phyloP scores from a whole-genome alignment of 176 grass and related monocot species.

The Puya raimondii region DNA sequence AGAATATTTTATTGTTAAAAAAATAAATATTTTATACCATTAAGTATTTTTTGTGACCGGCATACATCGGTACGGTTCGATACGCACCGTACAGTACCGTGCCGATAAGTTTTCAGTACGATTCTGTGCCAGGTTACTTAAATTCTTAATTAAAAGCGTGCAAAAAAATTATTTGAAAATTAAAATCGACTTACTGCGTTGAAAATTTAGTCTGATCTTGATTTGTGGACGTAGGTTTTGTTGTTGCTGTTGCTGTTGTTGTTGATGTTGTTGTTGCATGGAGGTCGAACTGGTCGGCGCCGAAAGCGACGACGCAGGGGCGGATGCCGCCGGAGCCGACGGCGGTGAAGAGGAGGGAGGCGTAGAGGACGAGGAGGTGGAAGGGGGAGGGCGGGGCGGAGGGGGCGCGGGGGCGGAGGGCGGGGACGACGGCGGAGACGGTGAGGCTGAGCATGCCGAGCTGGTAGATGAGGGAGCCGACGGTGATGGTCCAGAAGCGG shows the following conservation, averaged over 20 bases:
- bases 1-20: no score
- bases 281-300: slow-evolving; percentile 66
- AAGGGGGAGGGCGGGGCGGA: slow-evolving; percentile 25
- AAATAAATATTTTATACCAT: no score
- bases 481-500: slow-evolving; percentile 68
- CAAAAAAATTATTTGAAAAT: no score
- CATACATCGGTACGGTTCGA: no score
- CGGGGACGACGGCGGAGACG: slow-evolving; percentile 42
- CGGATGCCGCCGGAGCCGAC: slow-evolving; percentile 63
- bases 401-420: slow-evolving; percentile 42
- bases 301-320: slow-evolving; percentile 64
- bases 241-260: not conserved
- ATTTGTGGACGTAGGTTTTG: not conserved
- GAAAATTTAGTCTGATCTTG: no score
- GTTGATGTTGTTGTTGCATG: no score
- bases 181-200: no score
- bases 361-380: slow-evolving; percentile 54
- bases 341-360: slow-evolving; percentile 54
- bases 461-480: slow-evolving; percentile 71
- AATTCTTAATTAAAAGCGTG: no score
- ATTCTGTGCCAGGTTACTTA: no score
- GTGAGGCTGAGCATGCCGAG: slow-evolving; percentile 77
- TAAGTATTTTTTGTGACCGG: no score
- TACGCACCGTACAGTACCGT: no score
- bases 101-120: no score